Conservation (phyloP, 768 basidiomycete genomes). For the Amanita exitialis region DNA sequence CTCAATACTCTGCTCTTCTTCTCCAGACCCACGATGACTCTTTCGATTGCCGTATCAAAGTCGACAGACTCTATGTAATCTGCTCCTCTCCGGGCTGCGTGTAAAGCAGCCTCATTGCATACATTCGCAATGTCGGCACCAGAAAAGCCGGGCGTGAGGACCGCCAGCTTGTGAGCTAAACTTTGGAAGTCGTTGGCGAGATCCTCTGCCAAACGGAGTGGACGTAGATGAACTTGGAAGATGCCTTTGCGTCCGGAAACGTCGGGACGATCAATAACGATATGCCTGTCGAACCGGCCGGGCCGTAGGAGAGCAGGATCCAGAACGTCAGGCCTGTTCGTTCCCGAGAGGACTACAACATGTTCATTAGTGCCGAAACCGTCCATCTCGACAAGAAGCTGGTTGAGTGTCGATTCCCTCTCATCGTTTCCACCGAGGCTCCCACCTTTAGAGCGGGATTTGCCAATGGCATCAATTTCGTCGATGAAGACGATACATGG, state of each 20-base stretch:
- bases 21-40: conserved; percentile 95
- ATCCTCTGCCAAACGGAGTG: conserved; percentile 56
- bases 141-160: conserved; percentile 96
- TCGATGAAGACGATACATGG: conserved; percentile 99
- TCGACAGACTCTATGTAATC: conserved; percentile 75
- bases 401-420: conserved; percentile 94
- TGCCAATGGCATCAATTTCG: conserved; percentile 99
- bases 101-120: conserved; percentile 94
- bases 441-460: conserved; percentile 79
- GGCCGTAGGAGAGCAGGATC: conserved; percentile 94
- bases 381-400: conserved; percentile 98
- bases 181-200: conserved; percentile 38
- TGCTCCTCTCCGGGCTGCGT: conserved; percentile 79
- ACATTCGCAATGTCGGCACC: conserved; percentile 99
- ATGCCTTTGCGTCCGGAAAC: conserved; percentile 91
- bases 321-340: conserved; percentile 94
- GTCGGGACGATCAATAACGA: conserved; percentile 91
- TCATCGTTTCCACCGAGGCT: conserved; percentile 84
- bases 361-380: conserved; percentile 97
- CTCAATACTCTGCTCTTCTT: conserved; percentile 90
- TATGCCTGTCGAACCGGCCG: conserved; percentile 95
- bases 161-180: conserved; percentile 88
- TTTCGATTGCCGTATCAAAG: conserved; percentile 96
- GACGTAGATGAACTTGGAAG: conserved; percentile 84
- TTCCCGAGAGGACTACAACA: conserved; percentile 92